These are phyloP conservation scores for Euphorbia pulcherrima DNA, from an alignment of 345 rosid genomes.

Conservation along the genomic window DNA sequence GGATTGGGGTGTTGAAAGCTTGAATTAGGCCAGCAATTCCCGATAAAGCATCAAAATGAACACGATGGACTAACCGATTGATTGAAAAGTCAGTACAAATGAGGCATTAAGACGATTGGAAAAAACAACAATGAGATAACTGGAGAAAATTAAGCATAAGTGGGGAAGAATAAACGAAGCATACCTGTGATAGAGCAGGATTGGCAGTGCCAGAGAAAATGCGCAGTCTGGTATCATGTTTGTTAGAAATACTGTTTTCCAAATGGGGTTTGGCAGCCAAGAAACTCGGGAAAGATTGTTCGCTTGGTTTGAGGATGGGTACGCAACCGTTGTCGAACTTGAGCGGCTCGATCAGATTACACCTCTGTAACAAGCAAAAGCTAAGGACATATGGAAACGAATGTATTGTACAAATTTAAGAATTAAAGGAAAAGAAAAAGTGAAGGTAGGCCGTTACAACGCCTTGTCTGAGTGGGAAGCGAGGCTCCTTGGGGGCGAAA, in stretches of 20 bases:
- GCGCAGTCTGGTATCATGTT: constrained; percentile 63
- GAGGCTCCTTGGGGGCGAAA: constrained; percentile 16
- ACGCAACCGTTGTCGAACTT: constrained; percentile 45
- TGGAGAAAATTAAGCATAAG: background rate
- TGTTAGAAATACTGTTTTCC: constrained; percentile 17
- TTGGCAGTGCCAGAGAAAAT: constrained; percentile 94
- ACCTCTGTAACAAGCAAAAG: constrained; percentile 34
- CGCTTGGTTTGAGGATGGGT: constrained; percentile 30
- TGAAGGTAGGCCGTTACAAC: constrained; percentile 25
- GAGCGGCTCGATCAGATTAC: constrained; percentile 62
- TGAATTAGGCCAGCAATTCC: background rate
- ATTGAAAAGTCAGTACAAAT: too few relatives aligned
- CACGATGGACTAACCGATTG: too few relatives aligned
- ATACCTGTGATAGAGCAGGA: constrained; percentile 83
- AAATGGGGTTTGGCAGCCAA: constrained; percentile 36
- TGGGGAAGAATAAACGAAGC: background rate
- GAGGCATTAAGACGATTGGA: background rate
- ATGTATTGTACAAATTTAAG: too few relatives aligned
- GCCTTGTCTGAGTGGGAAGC: constrained; percentile 24
- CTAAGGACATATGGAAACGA: too few relatives aligned
- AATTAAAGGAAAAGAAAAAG: background rate
- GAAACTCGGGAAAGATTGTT: constrained; percentile 30
- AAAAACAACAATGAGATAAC: background rate
- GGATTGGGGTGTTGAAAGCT: background rate
- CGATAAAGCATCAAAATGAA: background rate